These are phyloP conservation scores for Scenedesmus sp. DNA, from an alignment of 163 green algal species.

Conservation along the genomic window DNA sequence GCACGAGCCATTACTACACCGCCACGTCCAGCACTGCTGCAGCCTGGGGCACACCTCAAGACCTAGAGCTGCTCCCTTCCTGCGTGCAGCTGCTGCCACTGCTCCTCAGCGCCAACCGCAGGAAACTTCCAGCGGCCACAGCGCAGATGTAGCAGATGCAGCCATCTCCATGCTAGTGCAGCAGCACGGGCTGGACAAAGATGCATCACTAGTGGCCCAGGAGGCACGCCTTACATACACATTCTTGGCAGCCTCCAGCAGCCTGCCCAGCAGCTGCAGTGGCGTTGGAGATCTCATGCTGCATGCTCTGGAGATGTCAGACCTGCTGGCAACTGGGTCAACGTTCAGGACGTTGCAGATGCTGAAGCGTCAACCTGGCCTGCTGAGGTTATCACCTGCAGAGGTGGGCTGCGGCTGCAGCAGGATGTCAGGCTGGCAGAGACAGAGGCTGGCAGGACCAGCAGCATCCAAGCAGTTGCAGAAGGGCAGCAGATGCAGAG, in stretches of 20 bases:
- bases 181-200: constrained; percentile 13
- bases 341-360: constrained; percentile 54
- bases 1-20: background rate
- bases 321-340: constrained; percentile 38
- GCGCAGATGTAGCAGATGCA: constrained; percentile 14
- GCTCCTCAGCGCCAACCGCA: background rate
- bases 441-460: background rate
- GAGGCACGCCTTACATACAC: constrained; percentile 13
- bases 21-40: background rate
- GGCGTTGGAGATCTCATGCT: background rate
- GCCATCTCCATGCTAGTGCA: constrained; percentile 8
- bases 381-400: background rate
- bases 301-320: constrained; percentile 23
- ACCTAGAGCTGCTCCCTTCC: background rate
- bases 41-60: background rate
- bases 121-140: background rate
- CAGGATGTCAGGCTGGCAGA: background rate
- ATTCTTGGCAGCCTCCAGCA: background rate
- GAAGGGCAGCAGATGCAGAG: background rate
- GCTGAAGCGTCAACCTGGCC: constrained; percentile 35
- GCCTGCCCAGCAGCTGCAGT: background rate
- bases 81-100: background rate
- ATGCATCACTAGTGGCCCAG: constrained; percentile 14
- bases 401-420: constrained; percentile 25
- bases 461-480: background rate